These are phyloP conservation scores for Coffea canephora DNA, from an alignment of 257 asterid species.

Conservation along the genomic window DNA sequence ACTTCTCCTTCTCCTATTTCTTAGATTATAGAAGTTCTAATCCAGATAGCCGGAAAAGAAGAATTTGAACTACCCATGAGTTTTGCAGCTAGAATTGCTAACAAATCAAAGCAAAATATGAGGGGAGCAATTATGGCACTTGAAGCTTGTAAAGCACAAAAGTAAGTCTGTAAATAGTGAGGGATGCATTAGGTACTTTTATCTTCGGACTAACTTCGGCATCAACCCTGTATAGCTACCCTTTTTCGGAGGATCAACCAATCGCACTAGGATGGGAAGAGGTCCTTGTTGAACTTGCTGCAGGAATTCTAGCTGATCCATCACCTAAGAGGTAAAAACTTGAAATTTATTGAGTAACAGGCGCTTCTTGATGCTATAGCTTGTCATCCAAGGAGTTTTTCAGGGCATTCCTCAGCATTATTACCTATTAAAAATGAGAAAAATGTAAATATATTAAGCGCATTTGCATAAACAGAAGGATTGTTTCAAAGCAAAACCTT, in stretches of 20 bases:
- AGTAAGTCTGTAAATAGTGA: constrained; percentile 33
- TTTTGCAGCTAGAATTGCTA: constrained; percentile 76
- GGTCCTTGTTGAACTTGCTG: constrained; percentile 58
- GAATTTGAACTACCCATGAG: constrained; percentile 66
- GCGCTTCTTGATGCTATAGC: neutral
- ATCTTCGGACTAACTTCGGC: constrained; percentile 13
- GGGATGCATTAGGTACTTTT: constrained; percentile 8
- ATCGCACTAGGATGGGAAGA: constrained; percentile 87
- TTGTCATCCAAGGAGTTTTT: neutral
- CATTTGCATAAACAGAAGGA: neutral
- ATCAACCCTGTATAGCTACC: constrained; percentile 51
- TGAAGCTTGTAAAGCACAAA: constrained; percentile 90
- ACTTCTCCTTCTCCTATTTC: neutral
- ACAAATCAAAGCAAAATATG: constrained; percentile 68
- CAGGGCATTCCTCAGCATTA: neutral
- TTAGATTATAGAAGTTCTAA: constrained; percentile 73
- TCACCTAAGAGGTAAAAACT: constrained; percentile 50
- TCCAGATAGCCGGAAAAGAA: constrained; percentile 73
- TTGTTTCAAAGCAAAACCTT: no score
- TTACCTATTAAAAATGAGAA: neutral
- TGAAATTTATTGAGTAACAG: neutral
- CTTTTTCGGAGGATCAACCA: constrained; percentile 80
- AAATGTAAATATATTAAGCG: no score
- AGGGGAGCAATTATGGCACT: constrained; percentile 89
- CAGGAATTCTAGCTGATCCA: constrained; percentile 69